Evolutionary conservation across 192 early-diverging fungal species (phyloP), one percentile per base, ranked within the genome.

Genomic region (Entomortierella chlamydospora): DNA sequence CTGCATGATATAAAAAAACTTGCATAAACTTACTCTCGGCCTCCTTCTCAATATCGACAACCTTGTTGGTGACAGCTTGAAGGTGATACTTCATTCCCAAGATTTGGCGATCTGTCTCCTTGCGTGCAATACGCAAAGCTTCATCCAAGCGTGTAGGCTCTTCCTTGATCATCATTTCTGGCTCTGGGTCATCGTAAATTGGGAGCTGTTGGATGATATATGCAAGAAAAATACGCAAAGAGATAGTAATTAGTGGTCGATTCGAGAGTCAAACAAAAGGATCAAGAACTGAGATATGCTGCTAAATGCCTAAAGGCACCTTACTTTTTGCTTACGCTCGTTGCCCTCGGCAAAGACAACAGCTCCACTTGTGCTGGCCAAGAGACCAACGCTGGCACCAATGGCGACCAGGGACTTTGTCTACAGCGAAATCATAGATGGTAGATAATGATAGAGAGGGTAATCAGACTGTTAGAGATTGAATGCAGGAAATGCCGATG

Each of bases 101-200:
- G 58, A 79, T 65, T 63, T 79, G 76, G 41, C 76, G 76, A 60
- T 79, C 76, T 23, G 76, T 79, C 68, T 79, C 76, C 54, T 79
- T 65, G 63, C 76, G 76, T 15, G 68, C 76, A 26, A 63, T 63
- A 49, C 76, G 76, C 26, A 79, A 61, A 17, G 63, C 76, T 42
- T 79, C 76, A 47, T 79, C 76, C 68, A 79, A 45, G 31, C 76
- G 76, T 3, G 76, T 79, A 52, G 76, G 76, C 15, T 79, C 76
- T 57, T 79, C 76, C 68, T 79, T 79, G 53, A 79, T 26, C 7
- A 79, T 52, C 76, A 79, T 79, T 61, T 79, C 76, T n/a, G 76
- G 76, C 30, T 79, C 76, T 22, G 68, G 76, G 26, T 79, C 76
- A 28, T 79, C 76, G 33, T 79, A 79, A 37, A 79, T 61, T 26